A percentile compares a stretch with the other conserved stretches of the same genome.
Evolutionary conservation across 768 basidiomycete species (phyloP).

Genomic region (Tylopilus sp.): DNA sequence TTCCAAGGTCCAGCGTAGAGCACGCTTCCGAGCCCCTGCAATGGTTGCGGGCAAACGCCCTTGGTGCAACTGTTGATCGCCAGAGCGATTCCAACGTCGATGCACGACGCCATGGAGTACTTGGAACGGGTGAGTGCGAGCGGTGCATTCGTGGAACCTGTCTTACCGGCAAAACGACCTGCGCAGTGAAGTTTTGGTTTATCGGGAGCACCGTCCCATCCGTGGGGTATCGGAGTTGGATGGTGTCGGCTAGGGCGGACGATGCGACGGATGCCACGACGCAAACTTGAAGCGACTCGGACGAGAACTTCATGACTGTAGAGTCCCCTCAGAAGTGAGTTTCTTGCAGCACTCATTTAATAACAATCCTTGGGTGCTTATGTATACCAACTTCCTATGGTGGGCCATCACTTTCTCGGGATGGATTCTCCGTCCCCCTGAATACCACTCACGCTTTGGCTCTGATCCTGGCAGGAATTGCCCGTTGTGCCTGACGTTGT

Average conservation of each 20-base stretch:
- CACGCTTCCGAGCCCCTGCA: slow-evolving; percentile 13
- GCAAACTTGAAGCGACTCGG: too few species aligned
- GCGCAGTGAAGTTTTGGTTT: slow-evolving; percentile 10
- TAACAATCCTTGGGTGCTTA: not conserved
- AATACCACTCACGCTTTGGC: not conserved
- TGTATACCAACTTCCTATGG: not conserved
- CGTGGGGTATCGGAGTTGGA: slow-evolving; percentile 9
- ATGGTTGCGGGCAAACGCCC: slow-evolving; percentile 13
- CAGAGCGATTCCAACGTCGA: slow-evolving; percentile 20
- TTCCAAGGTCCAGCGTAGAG: slow-evolving; percentile 21
- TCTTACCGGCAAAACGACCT: slow-evolving; percentile 17
- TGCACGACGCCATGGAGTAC: slow-evolving; percentile 18
- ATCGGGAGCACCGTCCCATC: slow-evolving; percentile 16
- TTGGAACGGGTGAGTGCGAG: not conserved
- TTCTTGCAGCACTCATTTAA: not conserved
- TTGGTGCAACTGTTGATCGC: slow-evolving; percentile 16
- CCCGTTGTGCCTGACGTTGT: slow-evolving; percentile 1
- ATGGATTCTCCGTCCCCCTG: not conserved
- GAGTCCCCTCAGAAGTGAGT: not conserved
- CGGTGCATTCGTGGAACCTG: not conserved
- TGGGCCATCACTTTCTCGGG: not conserved
- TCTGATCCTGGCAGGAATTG: slow-evolving; percentile 7
- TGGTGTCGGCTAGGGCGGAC: slow-evolving; percentile 7
- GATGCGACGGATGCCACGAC: not conserved
- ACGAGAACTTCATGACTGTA: slow-evolving; percentile 5